phyloP scores from a whole-genome alignment of 768 basidiomycete genomes.

The Lentinus brumalis region DNA sequence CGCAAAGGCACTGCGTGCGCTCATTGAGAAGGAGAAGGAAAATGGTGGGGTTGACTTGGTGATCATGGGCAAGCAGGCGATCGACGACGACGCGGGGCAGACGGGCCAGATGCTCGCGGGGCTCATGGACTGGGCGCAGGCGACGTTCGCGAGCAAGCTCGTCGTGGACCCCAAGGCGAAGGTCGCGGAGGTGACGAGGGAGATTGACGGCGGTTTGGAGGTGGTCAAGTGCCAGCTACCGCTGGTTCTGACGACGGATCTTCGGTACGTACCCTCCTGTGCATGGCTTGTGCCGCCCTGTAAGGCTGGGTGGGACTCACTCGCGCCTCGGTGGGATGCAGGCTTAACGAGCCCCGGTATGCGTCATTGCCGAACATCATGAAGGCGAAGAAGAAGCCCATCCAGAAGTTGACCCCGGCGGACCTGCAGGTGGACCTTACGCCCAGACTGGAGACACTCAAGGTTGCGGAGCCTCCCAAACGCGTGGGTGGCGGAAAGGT shows the following conservation, averaged over 20 bases:
- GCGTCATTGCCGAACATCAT: constrained; percentile 97
- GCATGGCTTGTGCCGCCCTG: neutral
- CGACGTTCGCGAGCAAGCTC: constrained; percentile 91
- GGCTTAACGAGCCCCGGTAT: constrained; percentile 81
- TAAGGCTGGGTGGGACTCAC: neutral
- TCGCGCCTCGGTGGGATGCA: neutral
- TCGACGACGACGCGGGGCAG: constrained; percentile 94
- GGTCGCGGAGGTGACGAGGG: constrained; percentile 74
- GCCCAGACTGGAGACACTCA: constrained; percentile 82
- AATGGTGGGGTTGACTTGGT: constrained; percentile 75
- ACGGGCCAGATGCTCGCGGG: constrained; percentile 98
- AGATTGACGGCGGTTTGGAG: constrained; percentile 94
- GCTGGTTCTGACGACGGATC: constrained; percentile 87
- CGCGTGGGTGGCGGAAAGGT: constrained; percentile 92
- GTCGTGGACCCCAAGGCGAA: constrained; percentile 65
- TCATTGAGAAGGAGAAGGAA: constrained; percentile 65
- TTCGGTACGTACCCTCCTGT: constrained; percentile 58
- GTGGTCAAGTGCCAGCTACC: constrained; percentile 81
- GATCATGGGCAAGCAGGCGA: constrained; percentile 97
- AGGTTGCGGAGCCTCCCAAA: constrained; percentile 87
- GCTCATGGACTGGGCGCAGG: constrained; percentile 89
- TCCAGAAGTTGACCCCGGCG: constrained; percentile 77
- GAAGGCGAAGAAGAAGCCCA: constrained; percentile 99
- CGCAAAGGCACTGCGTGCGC: constrained; percentile 78
- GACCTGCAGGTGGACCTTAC: constrained; percentile 86